A percentile compares a stretch with the other conserved stretches of the same genome.
Evolutionary conservation across 768 basidiomycete species (phyloP).

Genomic region (Termitomyces sp.): DNA sequence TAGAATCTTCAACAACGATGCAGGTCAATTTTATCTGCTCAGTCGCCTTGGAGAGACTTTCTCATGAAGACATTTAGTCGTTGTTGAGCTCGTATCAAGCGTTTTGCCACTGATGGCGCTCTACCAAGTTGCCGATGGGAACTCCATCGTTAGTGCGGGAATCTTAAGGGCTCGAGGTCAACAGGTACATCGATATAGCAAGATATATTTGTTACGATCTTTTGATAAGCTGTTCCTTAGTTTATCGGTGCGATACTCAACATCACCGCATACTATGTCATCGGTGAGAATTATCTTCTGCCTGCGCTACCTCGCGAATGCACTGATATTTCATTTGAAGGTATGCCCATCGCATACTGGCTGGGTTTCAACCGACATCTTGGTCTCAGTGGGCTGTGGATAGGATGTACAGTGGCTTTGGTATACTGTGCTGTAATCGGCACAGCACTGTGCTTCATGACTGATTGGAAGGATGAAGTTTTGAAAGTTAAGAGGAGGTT

Average conservation of each 20-base stretch:
- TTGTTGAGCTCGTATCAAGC: constrained; percentile 38
- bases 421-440: constrained; percentile 37
- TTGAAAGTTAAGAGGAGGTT: constrained; percentile 28
- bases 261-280: constrained; percentile 7
- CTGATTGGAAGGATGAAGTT: constrained; percentile 53
- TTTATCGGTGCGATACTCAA: constrained; percentile 51
- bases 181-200: neutral
- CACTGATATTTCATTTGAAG: constrained; percentile 17
- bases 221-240: constrained; percentile 24
- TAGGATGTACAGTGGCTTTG: constrained; percentile 52
- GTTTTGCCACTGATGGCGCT: constrained; percentile 29
- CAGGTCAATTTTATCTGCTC: neutral
- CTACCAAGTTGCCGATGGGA: neutral
- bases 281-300: neutral
- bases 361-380: constrained; percentile 44
- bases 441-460: constrained; percentile 33
- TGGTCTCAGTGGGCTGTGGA: constrained; percentile 60
- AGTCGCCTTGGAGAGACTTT: no score
- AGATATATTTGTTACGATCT: neutral
- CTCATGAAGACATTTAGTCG: constrained; percentile 16
- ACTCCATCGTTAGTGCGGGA: neutral
- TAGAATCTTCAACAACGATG: constrained; percentile 4
- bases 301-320: no score
- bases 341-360: constrained; percentile 61
- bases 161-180: neutral